These are phyloP conservation scores for Aspergillus novoparasiticus DNA, from an alignment of 2,329 filamentous ascomycete genomes.

Conservation along the genomic window DNA sequence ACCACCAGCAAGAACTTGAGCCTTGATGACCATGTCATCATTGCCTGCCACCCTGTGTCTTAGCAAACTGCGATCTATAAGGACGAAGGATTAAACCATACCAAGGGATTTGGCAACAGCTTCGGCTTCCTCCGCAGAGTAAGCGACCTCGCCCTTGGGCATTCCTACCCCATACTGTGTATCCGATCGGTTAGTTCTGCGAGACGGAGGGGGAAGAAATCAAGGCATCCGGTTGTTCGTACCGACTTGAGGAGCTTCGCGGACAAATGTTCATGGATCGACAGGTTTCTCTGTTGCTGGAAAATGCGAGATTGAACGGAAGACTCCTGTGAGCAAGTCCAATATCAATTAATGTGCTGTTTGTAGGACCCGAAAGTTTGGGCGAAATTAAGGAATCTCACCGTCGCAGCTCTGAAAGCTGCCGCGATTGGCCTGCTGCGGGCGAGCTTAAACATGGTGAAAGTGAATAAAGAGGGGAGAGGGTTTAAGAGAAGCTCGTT, in stretches of 20 bases:
- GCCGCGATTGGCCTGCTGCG: constrained; percentile 74
- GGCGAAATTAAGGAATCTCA: constrained; percentile 47
- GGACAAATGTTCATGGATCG: constrained; percentile 98
- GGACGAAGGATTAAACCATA: constrained; percentile 39
- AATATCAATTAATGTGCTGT: constrained; percentile 56
- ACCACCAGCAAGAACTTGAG: constrained; percentile 95
- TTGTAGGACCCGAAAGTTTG: background rate
- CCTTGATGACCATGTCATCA: constrained; percentile 99
- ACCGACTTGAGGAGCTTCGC: constrained; percentile 80
- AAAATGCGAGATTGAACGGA: constrained; percentile 56
- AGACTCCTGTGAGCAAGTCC: constrained; percentile 52
- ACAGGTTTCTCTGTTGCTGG: constrained; percentile 84
- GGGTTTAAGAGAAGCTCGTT: constrained; percentile 11
- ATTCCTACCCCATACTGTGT: constrained; percentile 89
- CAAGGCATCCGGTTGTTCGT: constrained; percentile 28
- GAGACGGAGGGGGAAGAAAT: constrained; percentile 1
- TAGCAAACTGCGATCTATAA: constrained; percentile 20
- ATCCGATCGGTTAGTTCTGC: constrained; percentile 25
- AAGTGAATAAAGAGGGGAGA: constrained; percentile 26
- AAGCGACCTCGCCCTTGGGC: constrained; percentile 85
- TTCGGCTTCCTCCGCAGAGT: constrained; percentile 84
- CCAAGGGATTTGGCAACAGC: constrained; percentile 86
- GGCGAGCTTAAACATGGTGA: constrained; percentile 83
- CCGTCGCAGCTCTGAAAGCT: constrained; percentile 76
- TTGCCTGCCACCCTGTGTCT: constrained; percentile 51